Evolutionary conservation across 345 rosid genomes (phyloP), one percentile per base, ranked within the genome.

Genomic region (Heritiera fomes): DNA sequence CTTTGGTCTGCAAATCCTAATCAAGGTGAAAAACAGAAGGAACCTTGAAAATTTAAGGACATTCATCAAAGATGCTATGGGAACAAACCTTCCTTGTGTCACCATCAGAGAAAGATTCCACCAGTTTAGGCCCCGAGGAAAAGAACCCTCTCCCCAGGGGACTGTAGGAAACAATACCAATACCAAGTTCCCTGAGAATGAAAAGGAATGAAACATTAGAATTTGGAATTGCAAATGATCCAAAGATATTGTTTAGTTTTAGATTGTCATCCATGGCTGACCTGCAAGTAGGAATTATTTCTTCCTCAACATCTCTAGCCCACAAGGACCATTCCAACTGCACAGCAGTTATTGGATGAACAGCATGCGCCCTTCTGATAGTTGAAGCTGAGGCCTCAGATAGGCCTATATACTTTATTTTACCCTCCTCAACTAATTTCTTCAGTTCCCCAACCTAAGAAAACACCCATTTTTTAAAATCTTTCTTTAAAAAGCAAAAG

Each of bases 281-380:
- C 74, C 74, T 71, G 75, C 75, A 49, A 71, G 59, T 49, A 46
- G 75, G 75, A 49, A 20, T 32, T 12, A 77, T 73, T 50, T 23
- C 92, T 82, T 87, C 87, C 85, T 93, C 94, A 23, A 89, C 93
- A 77, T 91, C 98, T 81, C 98, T 85, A 5, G 91, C 67, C 94
- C 93, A 91, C 63, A 93, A 81, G 2, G 96, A 91, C 98, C 94
- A 91, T 80, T 91, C 98, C 49, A 91, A 75, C 61, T 93, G 93
- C 12, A 91, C 84, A 2, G 91, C 92, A 8, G 93, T 91, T 50
- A 91, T 80, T 0, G 96, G 96, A 67, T 91, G 98, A 84, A 91
- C 88, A 65, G 88, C 91, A 76, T 91, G 94, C 18, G 94, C 98
- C 68, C 98, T 78, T 84, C 92, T 88, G 66, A 93, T 91, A 45